Percentiles rank a stretch among this genome's conserved stretches.
These are phyloP conservation scores for Plantago coronopus DNA, from an alignment of 305 asterid species.

Conservation along the genomic window DNA sequence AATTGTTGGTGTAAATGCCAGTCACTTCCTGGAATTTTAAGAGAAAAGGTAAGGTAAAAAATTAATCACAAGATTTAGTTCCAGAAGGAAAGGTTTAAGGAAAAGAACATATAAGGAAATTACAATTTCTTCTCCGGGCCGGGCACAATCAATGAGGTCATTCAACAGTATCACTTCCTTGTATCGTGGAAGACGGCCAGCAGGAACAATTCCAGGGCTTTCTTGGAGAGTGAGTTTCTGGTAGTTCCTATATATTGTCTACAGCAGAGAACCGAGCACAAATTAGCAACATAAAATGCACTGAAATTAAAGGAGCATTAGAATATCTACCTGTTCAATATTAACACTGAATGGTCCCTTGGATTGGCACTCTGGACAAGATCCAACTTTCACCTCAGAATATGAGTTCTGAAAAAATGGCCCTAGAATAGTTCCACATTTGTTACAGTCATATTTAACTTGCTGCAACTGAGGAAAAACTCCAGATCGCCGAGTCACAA, in stretches of 20 bases:
- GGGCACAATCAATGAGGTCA: constrained; percentile 97
- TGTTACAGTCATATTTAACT: constrained; percentile 87
- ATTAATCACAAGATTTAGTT: constrained; percentile 1
- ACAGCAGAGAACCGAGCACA: constrained; percentile 23
- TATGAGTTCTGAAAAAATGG: constrained; percentile 96
- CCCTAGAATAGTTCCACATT: constrained; percentile 85
- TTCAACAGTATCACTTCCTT: constrained; percentile 96
- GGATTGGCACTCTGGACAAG: constrained; percentile 94
- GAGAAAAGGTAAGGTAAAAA: constrained; percentile 20
- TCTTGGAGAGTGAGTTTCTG: constrained; percentile 96
- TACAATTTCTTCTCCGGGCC: constrained; percentile 99
- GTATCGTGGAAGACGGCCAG: constrained; percentile 97
- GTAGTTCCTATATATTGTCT: constrained; percentile 94
- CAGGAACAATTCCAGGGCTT: constrained; percentile 98
- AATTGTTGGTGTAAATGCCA: constrained; percentile 91
- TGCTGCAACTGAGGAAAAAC: constrained; percentile 97
- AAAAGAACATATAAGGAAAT: constrained; percentile 12
- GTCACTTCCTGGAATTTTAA: constrained; percentile 80
- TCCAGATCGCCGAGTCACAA: constrained; percentile 92
- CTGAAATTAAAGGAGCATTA: constrained; percentile 10
- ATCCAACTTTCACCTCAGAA: constrained; percentile 96
- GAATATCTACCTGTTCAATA: constrained; percentile 75
- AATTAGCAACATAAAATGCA: constrained; percentile 20
- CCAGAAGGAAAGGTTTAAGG: constrained; percentile 3
- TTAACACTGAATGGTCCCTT: constrained; percentile 94